phyloP scores from a whole-genome alignment of 441 rosid genomes.

The Gossypium davidsonii region DNA sequence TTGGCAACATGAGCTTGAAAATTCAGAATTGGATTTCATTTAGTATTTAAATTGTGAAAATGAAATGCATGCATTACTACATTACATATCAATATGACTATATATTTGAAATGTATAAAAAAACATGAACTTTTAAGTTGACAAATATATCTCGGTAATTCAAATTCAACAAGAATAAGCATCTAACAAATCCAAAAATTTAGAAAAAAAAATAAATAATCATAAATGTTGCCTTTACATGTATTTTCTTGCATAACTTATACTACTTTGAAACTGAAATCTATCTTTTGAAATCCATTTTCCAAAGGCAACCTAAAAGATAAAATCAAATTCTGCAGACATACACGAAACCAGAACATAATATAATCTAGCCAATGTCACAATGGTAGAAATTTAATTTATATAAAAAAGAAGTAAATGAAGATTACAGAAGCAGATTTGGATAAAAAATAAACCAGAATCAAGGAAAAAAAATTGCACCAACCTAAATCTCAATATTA shows the following conservation, averaged over 20 bases:
- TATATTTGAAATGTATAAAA: neutral
- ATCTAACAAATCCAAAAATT: neutral
- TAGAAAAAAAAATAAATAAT: neutral
- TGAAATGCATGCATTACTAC: neutral
- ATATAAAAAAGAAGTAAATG: neutral
- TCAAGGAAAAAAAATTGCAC: neutral
- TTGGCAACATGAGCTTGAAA: neutral
- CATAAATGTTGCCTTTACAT: neutral
- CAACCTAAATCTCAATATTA: neutral
- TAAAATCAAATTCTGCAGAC: neutral
- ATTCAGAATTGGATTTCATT: neutral
- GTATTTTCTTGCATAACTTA: neutral
- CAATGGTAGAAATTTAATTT: neutral
- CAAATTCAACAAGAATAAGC: neutral
- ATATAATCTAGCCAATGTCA: neutral
- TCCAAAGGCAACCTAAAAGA: conserved; percentile 2
- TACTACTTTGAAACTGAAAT: neutral
- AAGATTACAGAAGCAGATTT: neutral
- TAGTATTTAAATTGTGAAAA: neutral
- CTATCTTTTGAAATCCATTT: neutral
- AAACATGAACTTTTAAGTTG: neutral
- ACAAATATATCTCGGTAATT: neutral
- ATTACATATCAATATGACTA: neutral
- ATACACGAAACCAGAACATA: neutral
- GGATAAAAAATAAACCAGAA: neutral